Base-by-base conservation (phyloP, 2,329 filamentous ascomycete genomes). In the Elsinoe perseae region DNA sequence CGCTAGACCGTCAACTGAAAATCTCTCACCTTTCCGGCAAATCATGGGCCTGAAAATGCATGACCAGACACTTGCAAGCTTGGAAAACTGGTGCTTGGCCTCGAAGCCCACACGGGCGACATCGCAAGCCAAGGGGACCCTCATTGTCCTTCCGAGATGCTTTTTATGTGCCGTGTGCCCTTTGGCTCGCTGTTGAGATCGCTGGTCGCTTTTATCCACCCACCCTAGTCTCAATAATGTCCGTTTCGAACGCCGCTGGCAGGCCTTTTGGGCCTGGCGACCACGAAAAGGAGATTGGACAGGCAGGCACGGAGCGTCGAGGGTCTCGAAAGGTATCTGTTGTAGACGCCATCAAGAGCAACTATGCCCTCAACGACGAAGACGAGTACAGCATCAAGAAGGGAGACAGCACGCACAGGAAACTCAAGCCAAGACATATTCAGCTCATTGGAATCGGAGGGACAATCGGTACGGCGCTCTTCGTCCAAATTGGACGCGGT, bases 381-480 rank as follows among this genome's bases (percentile, higher is more conserved):
- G 53, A 56, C 53, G 53, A 56, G 3, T 44, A 46, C 40, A 56
- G 53, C 53, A 56, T 56, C 53, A 48, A 46, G 40, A 42, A 56
- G 42, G 36, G 36, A n/a, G 64, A 66, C 52, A 58, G 63, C 10
- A 76, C 74, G 6, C 72, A 75, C 56, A 67, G 74, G 32, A 75
- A 70, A 61, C 66, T 76, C 54, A 66, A 65, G 61, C 71, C 73
- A 53, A 67, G 74, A 46, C 74, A 76, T 57, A 75, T 76, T 52
- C 74, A 76, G 58, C 66, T 75, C 20, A 75, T 76, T 55, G 73
- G 73, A 55, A 65, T 59, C 23, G 63, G 59, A 30, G 73, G 73
- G 34, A 76, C 74, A 0, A 76, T 76, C 60, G 74, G 74, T 23
- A 76, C 74, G n/a, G 73, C 73, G 0, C 64, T 76, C 1, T 76